Evolutionary conservation across 305 asterid genomes (phyloP).

Genomic region (Fraxinus nigra): DNA sequence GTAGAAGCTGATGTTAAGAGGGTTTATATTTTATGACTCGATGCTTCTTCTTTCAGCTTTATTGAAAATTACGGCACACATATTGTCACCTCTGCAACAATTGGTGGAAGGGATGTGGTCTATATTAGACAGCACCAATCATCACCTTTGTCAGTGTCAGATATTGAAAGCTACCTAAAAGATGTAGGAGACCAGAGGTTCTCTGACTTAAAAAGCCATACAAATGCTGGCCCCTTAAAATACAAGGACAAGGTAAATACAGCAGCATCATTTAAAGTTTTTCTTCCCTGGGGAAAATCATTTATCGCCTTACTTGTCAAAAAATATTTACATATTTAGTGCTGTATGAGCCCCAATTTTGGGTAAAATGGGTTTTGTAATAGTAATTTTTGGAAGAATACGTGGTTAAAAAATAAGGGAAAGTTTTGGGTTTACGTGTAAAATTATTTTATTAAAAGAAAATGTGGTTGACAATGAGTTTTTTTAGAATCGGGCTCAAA

Average conservation of each 20-base stretch:
- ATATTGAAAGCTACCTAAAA: constrained; percentile 76
- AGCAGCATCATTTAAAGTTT: not conserved
- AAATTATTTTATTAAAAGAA: too few relatives aligned
- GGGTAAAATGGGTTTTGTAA: too few relatives aligned
- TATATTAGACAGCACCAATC: constrained; percentile 87
- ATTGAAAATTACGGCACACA: constrained; percentile 97
- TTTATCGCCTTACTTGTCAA: not conserved
- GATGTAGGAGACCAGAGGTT: constrained; percentile 93
- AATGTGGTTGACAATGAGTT: too few relatives aligned
- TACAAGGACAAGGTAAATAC: constrained; percentile 96
- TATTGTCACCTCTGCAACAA: constrained; percentile 84
- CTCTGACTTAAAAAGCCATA: constrained; percentile 63
- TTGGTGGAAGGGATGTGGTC: constrained; percentile 94
- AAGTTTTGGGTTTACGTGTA: too few relatives aligned
- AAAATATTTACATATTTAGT: not conserved
- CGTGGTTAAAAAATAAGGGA: too few relatives aligned
- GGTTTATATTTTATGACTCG: constrained; percentile 26
- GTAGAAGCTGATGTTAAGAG: not conserved
- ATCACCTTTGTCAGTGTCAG: constrained; percentile 70
- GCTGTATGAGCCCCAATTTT: too few relatives aligned
- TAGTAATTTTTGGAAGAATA: too few relatives aligned
- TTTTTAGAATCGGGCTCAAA: too few relatives aligned
- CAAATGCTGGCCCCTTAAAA: constrained; percentile 71
- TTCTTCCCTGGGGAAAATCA: not conserved
- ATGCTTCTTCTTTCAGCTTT: constrained; percentile 60